These are phyloP conservation scores for Globisporangium middletonii DNA, from an alignment of 352 stramenopile species.

Conservation along the genomic window DNA sequence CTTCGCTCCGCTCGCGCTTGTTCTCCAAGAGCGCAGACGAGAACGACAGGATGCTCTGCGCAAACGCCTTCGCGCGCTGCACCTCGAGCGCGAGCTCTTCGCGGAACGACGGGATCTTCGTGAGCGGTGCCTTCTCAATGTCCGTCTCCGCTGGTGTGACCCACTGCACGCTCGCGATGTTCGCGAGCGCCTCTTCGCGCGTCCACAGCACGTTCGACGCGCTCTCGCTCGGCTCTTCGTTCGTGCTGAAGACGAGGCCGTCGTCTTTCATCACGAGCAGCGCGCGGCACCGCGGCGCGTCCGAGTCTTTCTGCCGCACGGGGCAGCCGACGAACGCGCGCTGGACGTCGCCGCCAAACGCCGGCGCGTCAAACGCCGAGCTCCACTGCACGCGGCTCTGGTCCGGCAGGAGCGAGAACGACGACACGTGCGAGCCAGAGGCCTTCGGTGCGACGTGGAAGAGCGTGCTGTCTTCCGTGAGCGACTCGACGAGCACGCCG, in stretches of 20 bases:
- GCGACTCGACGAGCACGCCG: conserved; percentile 45
- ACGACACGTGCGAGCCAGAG: conserved; percentile 24
- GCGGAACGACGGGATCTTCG: conserved; percentile 61
- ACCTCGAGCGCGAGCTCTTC: conserved; percentile 66
- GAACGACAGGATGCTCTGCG: conserved; percentile 37
- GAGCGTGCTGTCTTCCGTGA: conserved; percentile 45
- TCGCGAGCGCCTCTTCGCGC: conserved; percentile 73
- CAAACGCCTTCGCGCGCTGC: conserved; percentile 43
- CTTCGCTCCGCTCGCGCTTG: conserved; percentile 18
- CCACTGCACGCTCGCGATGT: conserved; percentile 73
- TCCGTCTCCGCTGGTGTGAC: conserved; percentile 72
- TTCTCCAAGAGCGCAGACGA: conserved; percentile 47
- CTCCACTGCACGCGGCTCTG: conserved; percentile 31
- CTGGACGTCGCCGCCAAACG: conserved; percentile 45
- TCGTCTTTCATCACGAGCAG: conserved; percentile 72
- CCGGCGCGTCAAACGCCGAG: conserved; percentile 35
- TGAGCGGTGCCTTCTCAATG: conserved; percentile 69
- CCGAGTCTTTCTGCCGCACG: conserved; percentile 48
- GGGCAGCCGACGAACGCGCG: conserved; percentile 51
- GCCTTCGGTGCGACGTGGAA: conserved; percentile 38
- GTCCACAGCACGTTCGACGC: conserved; percentile 48
- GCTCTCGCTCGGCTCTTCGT: conserved; percentile 27
- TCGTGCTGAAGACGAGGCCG: conserved; percentile 60
- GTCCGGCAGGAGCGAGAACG: conserved; percentile 30
- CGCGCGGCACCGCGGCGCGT: conserved; percentile 35